Percentiles rank a stretch among this genome's conserved stretches.
Evolutionary conservation across 306 rosid species (phyloP).

Genomic region (Castanea mollissima): DNA sequence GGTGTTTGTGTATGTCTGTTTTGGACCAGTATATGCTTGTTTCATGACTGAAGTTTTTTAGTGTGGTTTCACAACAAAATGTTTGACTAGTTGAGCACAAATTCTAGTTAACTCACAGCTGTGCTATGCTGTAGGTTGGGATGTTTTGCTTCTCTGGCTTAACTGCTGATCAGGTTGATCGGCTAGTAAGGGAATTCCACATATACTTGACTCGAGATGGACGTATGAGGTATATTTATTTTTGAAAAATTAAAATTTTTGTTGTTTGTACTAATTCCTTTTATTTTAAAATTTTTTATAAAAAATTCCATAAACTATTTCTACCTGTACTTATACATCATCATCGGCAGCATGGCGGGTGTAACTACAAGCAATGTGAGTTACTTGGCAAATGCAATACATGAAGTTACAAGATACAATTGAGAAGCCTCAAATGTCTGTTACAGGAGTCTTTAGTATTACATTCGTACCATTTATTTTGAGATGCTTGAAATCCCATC

Average conservation of each 20-base stretch:
- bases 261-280: not conserved
- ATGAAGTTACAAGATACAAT: constrained; percentile 18
- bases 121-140: constrained; percentile 30
- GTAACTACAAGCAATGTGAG: constrained; percentile 33
- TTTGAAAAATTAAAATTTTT: not conserved
- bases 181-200: constrained; percentile 35
- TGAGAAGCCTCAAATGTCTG: constrained; percentile 1
- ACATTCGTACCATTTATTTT: not conserved
- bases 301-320: not conserved
- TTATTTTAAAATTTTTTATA: not conserved
- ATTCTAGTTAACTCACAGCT: not conserved
- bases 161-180: constrained; percentile 26
- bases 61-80: not conserved
- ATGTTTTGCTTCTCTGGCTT: constrained; percentile 41
- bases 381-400: constrained; percentile 33
- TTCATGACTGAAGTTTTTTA: not conserved
- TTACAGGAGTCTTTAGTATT: not conserved
- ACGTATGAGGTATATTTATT: constrained; percentile 33
- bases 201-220: constrained; percentile 34
- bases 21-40: not conserved
- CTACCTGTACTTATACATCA: not conserved
- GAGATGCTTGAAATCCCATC: not conserved
- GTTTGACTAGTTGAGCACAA: not conserved
- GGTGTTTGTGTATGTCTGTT: not conserved
- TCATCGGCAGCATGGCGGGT: constrained; percentile 34